Conservation (phyloP, 345 rosid species). For the Bruguiera gymnorhiza region DNA sequence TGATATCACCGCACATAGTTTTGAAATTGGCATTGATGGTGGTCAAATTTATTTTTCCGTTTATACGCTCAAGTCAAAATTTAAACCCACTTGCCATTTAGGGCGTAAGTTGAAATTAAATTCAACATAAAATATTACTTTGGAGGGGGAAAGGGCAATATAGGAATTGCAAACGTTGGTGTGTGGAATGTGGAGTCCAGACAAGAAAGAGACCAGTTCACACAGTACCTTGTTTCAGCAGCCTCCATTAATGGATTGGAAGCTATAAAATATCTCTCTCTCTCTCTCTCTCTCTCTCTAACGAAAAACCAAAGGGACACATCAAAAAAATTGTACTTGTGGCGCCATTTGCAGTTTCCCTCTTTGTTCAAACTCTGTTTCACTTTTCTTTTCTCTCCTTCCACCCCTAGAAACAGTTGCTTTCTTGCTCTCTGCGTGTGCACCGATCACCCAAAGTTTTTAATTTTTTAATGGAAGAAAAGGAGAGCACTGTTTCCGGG, state of each 20-base stretch:
- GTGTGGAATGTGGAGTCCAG: not conserved
- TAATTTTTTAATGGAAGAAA: not conserved
- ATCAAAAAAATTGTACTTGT: not conserved
- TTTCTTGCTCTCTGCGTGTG: not conserved
- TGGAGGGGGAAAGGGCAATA: not conserved
- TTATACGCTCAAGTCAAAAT: too few relatives aligned
- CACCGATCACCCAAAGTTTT: not conserved
- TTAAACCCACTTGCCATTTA: too few relatives aligned
- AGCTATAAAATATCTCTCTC: not conserved
- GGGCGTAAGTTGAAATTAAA: too few relatives aligned
- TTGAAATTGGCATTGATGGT: too few relatives aligned
- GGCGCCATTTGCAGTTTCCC: conserved; percentile 4
- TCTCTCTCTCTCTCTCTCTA: not conserved
- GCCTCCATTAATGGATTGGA: not conserved
- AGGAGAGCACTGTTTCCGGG: conserved; percentile 2
- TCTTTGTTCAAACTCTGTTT: not conserved
- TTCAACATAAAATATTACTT: too few relatives aligned
- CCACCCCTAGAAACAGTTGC: not conserved
- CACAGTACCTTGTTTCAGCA: not conserved
- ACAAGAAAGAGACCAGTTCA: not conserved
- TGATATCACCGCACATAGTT: too few relatives aligned
- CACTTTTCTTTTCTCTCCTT: not conserved
- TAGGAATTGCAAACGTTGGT: not conserved
- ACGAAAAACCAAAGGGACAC: not conserved
- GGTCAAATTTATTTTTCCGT: too few relatives aligned